Conservation (phyloP, 345 rosid genomes). For the Populus simonii region DNA sequence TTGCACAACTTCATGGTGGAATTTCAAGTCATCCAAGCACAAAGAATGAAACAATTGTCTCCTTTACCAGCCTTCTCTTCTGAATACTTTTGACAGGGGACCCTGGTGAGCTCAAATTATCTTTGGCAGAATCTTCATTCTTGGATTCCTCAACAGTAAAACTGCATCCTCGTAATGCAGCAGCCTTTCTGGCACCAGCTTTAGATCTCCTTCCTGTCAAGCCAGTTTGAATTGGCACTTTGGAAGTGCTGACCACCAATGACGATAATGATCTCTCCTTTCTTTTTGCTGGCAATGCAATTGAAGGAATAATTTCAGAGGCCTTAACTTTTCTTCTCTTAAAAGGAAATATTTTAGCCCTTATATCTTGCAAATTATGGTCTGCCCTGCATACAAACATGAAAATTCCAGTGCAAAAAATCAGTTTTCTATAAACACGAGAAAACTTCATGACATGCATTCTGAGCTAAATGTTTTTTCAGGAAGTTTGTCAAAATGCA, state of each 20-base stretch:
- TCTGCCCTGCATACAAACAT: slow-evolving; percentile 52
- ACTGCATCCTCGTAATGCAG: slow-evolving; percentile 42
- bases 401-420: background rate
- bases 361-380: slow-evolving; percentile 85
- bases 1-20: slow-evolving; percentile 2
- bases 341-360: slow-evolving; percentile 77
- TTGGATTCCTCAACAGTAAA: slow-evolving; percentile 51
- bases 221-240: slow-evolving; percentile 58
- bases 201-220: slow-evolving; percentile 76
- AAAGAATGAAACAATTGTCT: slow-evolving; percentile 18
- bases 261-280: slow-evolving; percentile 95
- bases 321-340: slow-evolving; percentile 68
- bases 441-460: background rate
- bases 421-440: background rate
- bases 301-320: slow-evolving; percentile 53
- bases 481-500: background rate
- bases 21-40: background rate
- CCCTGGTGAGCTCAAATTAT: slow-evolving; percentile 64
- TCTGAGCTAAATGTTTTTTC: background rate
- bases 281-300: slow-evolving; percentile 68
- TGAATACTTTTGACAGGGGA: slow-evolving; percentile 47
- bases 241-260: slow-evolving; percentile 80
- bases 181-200: slow-evolving; percentile 49
- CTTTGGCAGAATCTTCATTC: slow-evolving; percentile 48
- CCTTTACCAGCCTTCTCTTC: slow-evolving; percentile 66